Percentiles rank a stretch among this genome's conserved stretches.
Evolutionary conservation across 208 protist genomes (phyloP).

Genomic region (Lotmaria passim): DNA sequence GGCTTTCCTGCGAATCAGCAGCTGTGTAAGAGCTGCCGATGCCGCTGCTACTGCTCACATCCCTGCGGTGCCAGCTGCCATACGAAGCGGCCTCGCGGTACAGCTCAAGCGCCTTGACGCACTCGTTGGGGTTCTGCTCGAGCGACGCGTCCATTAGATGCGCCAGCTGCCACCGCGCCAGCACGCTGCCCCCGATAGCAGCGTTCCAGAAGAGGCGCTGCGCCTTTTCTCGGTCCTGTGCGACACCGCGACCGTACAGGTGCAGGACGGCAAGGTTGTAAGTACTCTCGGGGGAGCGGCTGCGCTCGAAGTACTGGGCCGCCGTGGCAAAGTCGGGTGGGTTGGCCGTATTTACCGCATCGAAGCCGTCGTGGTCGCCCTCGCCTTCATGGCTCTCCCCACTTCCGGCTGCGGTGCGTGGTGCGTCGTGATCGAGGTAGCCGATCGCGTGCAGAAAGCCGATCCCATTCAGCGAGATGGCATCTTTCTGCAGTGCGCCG

Average conservation of each 20-base stretch:
- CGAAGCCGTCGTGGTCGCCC: no score
- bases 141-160: constrained; percentile 24
- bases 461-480: constrained; percentile 75
- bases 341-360: constrained; percentile 9
- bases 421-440: constrained; percentile 43
- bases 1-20: no score
- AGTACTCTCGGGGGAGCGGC: constrained; percentile 41
- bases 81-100: constrained; percentile 50
- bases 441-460: constrained; percentile 87
- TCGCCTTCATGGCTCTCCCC: no score
- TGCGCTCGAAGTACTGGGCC: constrained; percentile 48
- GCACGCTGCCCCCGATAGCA: constrained; percentile 53
- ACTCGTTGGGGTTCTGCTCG: constrained; percentile 32
- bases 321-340: constrained; percentile 60
- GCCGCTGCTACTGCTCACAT: background rate
- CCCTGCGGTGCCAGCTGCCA: constrained; percentile 50
- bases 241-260: constrained; percentile 66
- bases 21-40: no score
- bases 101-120: constrained; percentile 38
- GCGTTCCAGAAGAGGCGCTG: constrained; percentile 46
- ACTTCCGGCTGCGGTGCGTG: no score
- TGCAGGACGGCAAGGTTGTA: constrained; percentile 88
- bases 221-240: constrained; percentile 40
- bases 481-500: constrained; percentile 49
- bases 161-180: constrained; percentile 81